phyloP scores from a whole-genome alignment of 179 eudicot genomes.

The Spergularia azorica region DNA sequence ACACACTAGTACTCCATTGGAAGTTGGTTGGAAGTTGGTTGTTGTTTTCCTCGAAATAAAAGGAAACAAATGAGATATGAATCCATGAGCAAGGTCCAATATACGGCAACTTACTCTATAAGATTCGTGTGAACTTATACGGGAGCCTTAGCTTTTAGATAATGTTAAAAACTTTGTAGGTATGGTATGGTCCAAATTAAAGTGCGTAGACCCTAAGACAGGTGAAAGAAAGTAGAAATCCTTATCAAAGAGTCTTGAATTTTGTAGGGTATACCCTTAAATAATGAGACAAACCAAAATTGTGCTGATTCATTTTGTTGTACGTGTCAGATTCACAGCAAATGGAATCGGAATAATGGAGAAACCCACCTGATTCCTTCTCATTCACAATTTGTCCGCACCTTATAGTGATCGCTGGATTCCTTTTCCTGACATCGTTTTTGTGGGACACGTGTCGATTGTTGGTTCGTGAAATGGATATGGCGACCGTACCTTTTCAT shows the following conservation, averaged over 20 bases:
- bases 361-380: slow-evolving; percentile 6
- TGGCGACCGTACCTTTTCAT: not conserved
- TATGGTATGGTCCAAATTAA: not conserved
- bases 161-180: not conserved
- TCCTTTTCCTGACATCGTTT: not conserved
- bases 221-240: not conserved
- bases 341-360: slow-evolving; percentile 18
- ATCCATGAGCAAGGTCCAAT: not conserved
- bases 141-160: not conserved
- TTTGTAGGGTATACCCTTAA: slow-evolving; percentile 11
- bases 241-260: not conserved
- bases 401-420: slow-evolving; percentile 7
- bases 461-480: not conserved
- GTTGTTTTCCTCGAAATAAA: too few relatives aligned
- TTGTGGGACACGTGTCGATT: slow-evolving; percentile 8
- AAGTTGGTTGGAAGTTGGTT: too few relatives aligned
- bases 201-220: not conserved
- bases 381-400: not conserved
- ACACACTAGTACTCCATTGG: too few relatives aligned
- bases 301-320: not conserved
- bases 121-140: too few relatives aligned
- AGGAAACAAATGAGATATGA: not conserved
- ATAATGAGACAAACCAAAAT: slow-evolving; percentile 10
- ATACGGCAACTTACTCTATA: too few relatives aligned
- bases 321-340: slow-evolving; percentile 18